phyloP scores from a whole-genome alignment of 108 stramenopile genomes.

The Seminavis robusta region DNA sequence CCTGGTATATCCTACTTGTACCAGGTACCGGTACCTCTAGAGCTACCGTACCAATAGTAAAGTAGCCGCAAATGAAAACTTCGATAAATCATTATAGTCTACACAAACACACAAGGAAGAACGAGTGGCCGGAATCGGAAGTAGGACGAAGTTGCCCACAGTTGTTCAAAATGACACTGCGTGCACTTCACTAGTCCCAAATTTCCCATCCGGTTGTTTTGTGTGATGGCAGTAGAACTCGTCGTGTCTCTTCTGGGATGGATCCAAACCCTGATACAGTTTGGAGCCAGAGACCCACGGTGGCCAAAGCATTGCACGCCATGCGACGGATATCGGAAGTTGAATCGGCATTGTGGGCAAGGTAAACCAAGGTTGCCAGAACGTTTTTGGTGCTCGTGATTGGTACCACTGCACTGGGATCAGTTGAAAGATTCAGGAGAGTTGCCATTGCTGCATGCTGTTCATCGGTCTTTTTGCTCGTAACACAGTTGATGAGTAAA shows the following conservation, averaged over 20 bases:
- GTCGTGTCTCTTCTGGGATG: constrained; percentile 52
- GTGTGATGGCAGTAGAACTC: constrained; percentile 67
- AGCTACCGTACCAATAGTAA: too few species aligned
- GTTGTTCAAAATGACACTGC: too few species aligned
- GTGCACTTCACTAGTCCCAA: constrained; percentile 68
- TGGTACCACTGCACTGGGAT: constrained; percentile 74
- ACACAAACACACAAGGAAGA: too few species aligned
- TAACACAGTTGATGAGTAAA: constrained; percentile 54
- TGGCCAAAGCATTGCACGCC: constrained; percentile 77
- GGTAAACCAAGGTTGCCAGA: constrained; percentile 71
- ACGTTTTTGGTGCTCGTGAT: constrained; percentile 80
- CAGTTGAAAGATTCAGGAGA: constrained; percentile 76
- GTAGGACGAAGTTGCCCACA: too few species aligned
- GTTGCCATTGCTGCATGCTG: constrained; percentile 65
- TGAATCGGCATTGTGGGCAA: constrained; percentile 67
- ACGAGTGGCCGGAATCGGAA: too few species aligned
- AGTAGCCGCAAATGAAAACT: too few species aligned
- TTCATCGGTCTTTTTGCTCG: constrained; percentile 61
- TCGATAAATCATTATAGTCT: too few species aligned
- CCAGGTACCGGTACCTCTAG: too few species aligned
- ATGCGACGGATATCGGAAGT: constrained; percentile 45
- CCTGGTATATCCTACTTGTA: too few species aligned
- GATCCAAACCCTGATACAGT: constrained; percentile 71
- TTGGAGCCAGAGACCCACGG: constrained; percentile 80
- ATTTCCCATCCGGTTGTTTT: constrained; percentile 70